phyloP scores from a whole-genome alignment of 1,284 basidiomycete species.

The Mycosarcoma mackinlayi region DNA sequence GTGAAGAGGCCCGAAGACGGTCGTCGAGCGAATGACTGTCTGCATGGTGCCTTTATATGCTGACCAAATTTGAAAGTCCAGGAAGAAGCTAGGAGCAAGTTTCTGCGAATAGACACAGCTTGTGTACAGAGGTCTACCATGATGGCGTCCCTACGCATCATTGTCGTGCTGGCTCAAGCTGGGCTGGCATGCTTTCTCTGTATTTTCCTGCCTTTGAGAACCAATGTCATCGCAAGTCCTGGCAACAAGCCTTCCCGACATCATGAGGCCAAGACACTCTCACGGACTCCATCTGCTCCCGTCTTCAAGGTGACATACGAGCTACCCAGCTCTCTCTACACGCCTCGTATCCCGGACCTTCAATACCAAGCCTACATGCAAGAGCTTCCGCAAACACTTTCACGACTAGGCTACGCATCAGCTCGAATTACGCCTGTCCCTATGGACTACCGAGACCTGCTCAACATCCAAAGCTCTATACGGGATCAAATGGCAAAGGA shows the following conservation, averaged over 20 bases:
- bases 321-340: background rate
- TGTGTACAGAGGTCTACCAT: too few species aligned
- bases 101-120: too few species aligned
- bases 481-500: conserved; percentile 3
- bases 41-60: too few species aligned
- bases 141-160: too few species aligned
- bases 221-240: background rate
- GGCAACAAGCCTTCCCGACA: background rate
- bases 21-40: too few species aligned
- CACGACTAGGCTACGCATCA: background rate
- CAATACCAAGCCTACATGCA: conserved; percentile 1
- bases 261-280: too few species aligned
- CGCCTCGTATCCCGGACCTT: background rate
- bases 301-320: background rate
- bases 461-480: background rate
- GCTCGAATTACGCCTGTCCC: background rate
- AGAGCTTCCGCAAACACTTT: background rate
- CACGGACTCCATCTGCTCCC: background rate
- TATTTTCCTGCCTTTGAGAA: too few species aligned
- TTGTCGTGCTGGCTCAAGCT: too few species aligned
- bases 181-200: too few species aligned
- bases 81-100: too few species aligned
- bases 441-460: background rate
- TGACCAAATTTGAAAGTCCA: too few species aligned
- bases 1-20: too few species aligned